These are phyloP conservation scores for Hortiboletus campestris DNA, from an alignment of 768 basidiomycete genomes.

Conservation along the genomic window DNA sequence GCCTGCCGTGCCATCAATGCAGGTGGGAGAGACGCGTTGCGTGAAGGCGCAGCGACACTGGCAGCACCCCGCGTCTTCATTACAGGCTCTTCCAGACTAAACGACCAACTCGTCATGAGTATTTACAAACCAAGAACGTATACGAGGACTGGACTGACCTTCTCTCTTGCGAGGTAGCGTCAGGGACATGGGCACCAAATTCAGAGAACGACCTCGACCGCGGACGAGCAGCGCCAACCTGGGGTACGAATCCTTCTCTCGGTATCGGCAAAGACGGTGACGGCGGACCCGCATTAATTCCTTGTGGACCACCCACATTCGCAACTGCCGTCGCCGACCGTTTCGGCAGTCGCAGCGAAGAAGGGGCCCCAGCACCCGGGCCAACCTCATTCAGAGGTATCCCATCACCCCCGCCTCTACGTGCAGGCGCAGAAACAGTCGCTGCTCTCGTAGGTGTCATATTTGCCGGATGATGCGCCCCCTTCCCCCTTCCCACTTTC, in stretches of 20 bases:
- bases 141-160: constrained; percentile 14
- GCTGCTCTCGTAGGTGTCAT: constrained; percentile 26
- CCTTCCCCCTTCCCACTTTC: not conserved
- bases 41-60: not conserved
- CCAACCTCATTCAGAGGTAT: not conserved
- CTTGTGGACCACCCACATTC: not conserved
- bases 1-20: constrained; percentile 20
- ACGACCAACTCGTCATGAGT: not conserved
- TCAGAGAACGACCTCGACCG: constrained; percentile 76
- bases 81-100: constrained; percentile 25
- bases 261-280: constrained; percentile 37
- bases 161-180: not conserved
- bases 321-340: constrained; percentile 8
- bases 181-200: constrained; percentile 44
- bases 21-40: constrained; percentile 17
- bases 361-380: not conserved
- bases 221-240: constrained; percentile 46
- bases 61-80: not conserved
- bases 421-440: constrained; percentile 32
- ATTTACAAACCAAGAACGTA: not conserved
- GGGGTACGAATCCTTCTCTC: constrained; percentile 64
- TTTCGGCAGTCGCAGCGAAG: constrained; percentile 18
- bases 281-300: not conserved
- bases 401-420: constrained; percentile 10
- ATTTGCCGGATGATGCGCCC: not conserved